Percentiles rank a stretch among this genome's conserved stretches.
These are phyloP conservation scores for Acer campestre DNA, from an alignment of 345 rosid species.

Conservation along the genomic window DNA sequence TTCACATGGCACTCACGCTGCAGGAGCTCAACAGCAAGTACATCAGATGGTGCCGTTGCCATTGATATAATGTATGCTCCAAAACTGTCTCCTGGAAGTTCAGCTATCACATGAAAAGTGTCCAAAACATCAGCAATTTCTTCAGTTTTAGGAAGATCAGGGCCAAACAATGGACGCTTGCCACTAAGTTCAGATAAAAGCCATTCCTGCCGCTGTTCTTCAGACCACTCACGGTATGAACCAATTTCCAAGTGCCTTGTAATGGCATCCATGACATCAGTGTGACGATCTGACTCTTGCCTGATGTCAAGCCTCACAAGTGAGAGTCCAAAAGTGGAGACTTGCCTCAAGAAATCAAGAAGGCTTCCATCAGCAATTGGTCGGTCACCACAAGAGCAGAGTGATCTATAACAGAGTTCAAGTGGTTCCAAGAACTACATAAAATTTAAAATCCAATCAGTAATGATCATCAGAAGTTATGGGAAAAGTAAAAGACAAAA, in stretches of 20 bases:
- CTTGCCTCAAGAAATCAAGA: constrained; percentile 97
- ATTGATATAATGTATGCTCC: constrained; percentile 98
- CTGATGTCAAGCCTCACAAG: constrained; percentile 93
- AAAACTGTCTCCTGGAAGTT: constrained; percentile 84
- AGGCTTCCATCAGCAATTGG: constrained; percentile 98
- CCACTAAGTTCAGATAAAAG: constrained; percentile 86
- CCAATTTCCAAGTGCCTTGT: constrained; percentile 85
- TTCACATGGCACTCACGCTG: constrained; percentile 95
- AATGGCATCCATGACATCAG: constrained; percentile 94
- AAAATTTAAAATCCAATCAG: constrained; percentile 24
- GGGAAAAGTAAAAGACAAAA: background rate
- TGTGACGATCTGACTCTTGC: constrained; percentile 96
- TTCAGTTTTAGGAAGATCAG: constrained; percentile 93
- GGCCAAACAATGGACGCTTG: constrained; percentile 91
- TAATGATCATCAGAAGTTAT: background rate
- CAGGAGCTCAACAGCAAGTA: constrained; percentile 92
- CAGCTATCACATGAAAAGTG: constrained; percentile 80
- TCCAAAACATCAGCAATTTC: constrained; percentile 89
- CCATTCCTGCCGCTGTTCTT: constrained; percentile 84
- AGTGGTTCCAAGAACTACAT: constrained; percentile 94
- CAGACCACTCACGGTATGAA: constrained; percentile 92
- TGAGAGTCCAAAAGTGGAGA: constrained; percentile 95
- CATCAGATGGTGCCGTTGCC: constrained; percentile 97
- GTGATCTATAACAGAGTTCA: constrained; percentile 92
- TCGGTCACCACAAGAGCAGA: constrained; percentile 88